Evolutionary conservation across 192 early-diverging fungal species (phyloP), one percentile per base, ranked within the genome.

Genomic region (Pilaira anomala): DNA sequence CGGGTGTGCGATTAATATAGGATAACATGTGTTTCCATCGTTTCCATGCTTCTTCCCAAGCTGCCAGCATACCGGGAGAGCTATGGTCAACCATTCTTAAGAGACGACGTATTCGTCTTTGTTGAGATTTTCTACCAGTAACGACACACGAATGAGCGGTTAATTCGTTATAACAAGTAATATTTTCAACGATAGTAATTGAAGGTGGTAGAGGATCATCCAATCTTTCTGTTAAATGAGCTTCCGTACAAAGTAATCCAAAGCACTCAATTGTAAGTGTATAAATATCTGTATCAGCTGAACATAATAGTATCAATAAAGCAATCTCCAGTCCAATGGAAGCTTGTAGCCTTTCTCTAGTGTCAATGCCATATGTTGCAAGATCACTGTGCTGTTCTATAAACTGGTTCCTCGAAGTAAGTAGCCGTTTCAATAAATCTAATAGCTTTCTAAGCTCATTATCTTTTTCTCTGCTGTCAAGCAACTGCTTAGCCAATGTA

Each of bases 11-110:
- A 8, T 63, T 28, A 25, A 77, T 52, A 21, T 45, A 22, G 40
- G 29, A 60, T 0, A 68, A 85, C 25, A 91, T 75, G 2, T 61
- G 68, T 59, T 82, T 83, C 92, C 92, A 94, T n/a, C 85, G 71
- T 46, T 78, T 79, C 62, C 84, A 94, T 2, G 89, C 78, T 63
- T 94, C 91, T 62, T 91, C 88, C 87, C 89, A 93, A 3, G 90
- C 91, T 2, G 81, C 84, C 53, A 92, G 70, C 62, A 86, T 90
- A 40, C 90, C 91, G 14, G 82, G 73, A 1, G 90, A 90, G 5
- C 80, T 83, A 14, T 76, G 71, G 30, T 72, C 71, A 53, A 90
- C 80, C 39, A 81, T 73, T 14, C 88, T 71, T 7, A 94, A 64
- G 2, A 91, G 68, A 22, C 73, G 79, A 14, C 91, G 77, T 28